These are phyloP conservation scores for Penstemon barbatus DNA, from an alignment of 257 asterid genomes.

Conservation along the genomic window DNA sequence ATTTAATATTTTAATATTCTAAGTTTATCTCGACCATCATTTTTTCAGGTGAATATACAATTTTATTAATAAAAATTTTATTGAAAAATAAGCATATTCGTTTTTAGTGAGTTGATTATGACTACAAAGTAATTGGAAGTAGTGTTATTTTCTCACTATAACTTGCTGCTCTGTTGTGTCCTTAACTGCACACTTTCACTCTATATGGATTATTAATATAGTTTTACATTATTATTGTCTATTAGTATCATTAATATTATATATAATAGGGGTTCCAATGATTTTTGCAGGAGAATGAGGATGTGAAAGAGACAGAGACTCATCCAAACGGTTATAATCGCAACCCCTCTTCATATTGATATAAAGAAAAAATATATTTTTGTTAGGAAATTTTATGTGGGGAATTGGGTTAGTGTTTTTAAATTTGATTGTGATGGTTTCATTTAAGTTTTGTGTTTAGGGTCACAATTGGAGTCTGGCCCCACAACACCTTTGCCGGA, in stretches of 20 bases:
- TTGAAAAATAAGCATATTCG: constrained; percentile 37
- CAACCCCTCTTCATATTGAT: constrained; percentile 26
- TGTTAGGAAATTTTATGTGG: constrained; percentile 29
- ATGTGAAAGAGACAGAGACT: constrained; percentile 66
- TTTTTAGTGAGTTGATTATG: constrained; percentile 38
- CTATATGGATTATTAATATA: constrained; percentile 19
- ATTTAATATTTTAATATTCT: constrained; percentile 31
- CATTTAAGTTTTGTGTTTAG: constrained; percentile 63
- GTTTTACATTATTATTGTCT: constrained; percentile 5
- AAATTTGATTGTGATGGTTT: constrained; percentile 40
- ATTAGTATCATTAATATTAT: no score
- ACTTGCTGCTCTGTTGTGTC: constrained; percentile 37
- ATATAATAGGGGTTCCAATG: constrained; percentile 8
- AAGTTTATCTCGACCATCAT: constrained; percentile 26
- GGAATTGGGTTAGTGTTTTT: constrained; percentile 28
- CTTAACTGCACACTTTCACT: constrained; percentile 31
- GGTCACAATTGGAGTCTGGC: constrained; percentile 76
- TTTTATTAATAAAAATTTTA: constrained; percentile 25
- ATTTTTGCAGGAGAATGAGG: constrained; percentile 62
- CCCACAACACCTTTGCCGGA: constrained; percentile 97
- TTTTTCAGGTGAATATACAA: constrained; percentile 10
- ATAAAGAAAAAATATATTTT: neutral
- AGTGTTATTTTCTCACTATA: constrained; percentile 25
- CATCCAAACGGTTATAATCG: constrained; percentile 54
- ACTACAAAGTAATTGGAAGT: constrained; percentile 13